phyloP scores from a whole-genome alignment of 202 grass and related monocot species.

The Miscanthus sacchariflorus region DNA sequence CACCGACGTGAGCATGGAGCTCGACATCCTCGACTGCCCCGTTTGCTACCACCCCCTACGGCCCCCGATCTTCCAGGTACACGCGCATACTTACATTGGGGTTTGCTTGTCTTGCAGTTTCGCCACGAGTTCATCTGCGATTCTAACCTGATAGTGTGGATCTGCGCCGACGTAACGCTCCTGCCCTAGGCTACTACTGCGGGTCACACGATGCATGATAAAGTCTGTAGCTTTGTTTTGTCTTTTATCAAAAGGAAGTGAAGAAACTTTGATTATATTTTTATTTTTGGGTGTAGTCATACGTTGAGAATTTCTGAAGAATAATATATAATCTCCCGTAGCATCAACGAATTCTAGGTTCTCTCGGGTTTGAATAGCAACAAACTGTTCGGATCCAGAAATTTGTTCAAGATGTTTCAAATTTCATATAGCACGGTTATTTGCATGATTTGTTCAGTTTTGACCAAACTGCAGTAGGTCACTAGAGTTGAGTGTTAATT shows the following conservation, averaged over 20 bases:
- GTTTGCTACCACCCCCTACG: conserved; percentile 21
- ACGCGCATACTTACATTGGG: background rate
- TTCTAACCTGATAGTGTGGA: background rate
- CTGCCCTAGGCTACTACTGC: background rate
- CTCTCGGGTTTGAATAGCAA: background rate
- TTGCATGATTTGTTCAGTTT: background rate
- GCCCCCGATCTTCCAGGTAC: conserved; percentile 10
- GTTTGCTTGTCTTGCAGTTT: background rate
- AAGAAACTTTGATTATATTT: background rate
- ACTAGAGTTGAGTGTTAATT: background rate
- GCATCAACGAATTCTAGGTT: background rate
- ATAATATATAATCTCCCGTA: background rate
- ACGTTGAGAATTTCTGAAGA: background rate
- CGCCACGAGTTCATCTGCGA: background rate
- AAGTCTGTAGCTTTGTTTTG: background rate
- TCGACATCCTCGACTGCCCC: conserved; percentile 36
- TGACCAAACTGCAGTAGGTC: background rate
- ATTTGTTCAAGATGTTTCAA: background rate
- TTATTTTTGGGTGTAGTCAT: background rate
- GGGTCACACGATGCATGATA: background rate
- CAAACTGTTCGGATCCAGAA: background rate
- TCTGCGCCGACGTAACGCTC: background rate
- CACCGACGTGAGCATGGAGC: conserved; percentile 23
- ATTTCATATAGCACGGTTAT: background rate
- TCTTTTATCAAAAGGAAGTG: background rate